These are phyloP conservation scores for Suillus fuscotomentosus DNA, from an alignment of 768 basidiomycete genomes.

Conservation along the genomic window DNA sequence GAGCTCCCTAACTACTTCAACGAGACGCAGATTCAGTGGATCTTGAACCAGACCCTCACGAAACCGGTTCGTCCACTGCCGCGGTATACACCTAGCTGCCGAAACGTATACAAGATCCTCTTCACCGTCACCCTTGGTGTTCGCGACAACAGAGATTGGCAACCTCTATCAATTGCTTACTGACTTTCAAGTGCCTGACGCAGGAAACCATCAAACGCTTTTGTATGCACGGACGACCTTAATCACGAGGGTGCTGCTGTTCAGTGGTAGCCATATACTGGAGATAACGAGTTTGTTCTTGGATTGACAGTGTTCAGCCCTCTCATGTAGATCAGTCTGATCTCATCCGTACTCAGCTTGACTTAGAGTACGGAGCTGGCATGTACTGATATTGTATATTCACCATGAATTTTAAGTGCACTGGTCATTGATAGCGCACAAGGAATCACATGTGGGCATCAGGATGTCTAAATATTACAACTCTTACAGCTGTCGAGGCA, in stretches of 20 bases:
- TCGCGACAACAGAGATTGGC: slow-evolving; percentile 19
- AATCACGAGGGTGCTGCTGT: slow-evolving; percentile 9
- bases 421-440: background rate
- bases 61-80: slow-evolving; percentile 13
- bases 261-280: slow-evolving; percentile 14
- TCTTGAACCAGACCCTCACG: slow-evolving; percentile 11
- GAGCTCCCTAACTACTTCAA: slow-evolving; percentile 8
- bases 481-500: background rate
- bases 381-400: background rate
- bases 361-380: slow-evolving; percentile 12
- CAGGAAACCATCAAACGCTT: slow-evolving; percentile 10
- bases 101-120: slow-evolving; percentile 1
- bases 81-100: slow-evolving; percentile 13
- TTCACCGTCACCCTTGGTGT: slow-evolving; percentile 10
- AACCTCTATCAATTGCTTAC: slow-evolving; percentile 16
- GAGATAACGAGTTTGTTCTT: slow-evolving; percentile 5
- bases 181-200: slow-evolving; percentile 4
- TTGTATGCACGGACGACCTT: slow-evolving; percentile 18
- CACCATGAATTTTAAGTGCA: background rate
- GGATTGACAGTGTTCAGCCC: slow-evolving; percentile 8
- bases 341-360: slow-evolving; percentile 14
- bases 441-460: background rate
- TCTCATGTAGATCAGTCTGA: slow-evolving; percentile 15
- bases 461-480: background rate
- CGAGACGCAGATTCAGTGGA: slow-evolving; percentile 6